Evolutionary conservation across 352 stramenopile genomes (phyloP).

Genomic region (Blastocystis sp.): DNA sequence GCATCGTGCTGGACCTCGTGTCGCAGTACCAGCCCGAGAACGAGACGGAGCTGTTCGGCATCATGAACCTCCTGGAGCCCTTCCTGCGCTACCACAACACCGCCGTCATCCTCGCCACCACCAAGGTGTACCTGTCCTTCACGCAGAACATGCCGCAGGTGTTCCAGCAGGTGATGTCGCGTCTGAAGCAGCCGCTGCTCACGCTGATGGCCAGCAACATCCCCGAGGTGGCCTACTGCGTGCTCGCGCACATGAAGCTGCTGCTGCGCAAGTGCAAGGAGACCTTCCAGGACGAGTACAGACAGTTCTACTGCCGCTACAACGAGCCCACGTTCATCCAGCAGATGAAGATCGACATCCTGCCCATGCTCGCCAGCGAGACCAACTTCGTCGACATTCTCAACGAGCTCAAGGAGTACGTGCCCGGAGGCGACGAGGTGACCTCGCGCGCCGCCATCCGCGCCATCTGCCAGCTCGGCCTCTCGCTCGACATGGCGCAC

Average conservation of each 20-base stretch:
- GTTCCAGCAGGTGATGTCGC: constrained; percentile 85
- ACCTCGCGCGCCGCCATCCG: constrained; percentile 88
- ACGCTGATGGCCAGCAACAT: constrained; percentile 93
- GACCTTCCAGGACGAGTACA: constrained; percentile 95
- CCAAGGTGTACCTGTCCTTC: constrained; percentile 95
- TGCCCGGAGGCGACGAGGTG: constrained; percentile 90
- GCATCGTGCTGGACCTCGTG: constrained; percentile 92
- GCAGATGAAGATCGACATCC: constrained; percentile 94
- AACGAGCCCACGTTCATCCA: constrained; percentile 97
- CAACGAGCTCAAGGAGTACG: constrained; percentile 94
- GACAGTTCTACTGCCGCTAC: constrained; percentile 95
- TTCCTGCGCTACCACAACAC: constrained; percentile 92
- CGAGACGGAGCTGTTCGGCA: constrained; percentile 94
- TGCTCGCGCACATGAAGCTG: constrained; percentile 94
- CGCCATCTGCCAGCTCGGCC: constrained; percentile 89
- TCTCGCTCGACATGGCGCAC: constrained; percentile 79
- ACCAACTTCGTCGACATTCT: constrained; percentile 93
- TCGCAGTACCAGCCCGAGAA: constrained; percentile 88
- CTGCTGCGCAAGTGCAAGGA: constrained; percentile 91
- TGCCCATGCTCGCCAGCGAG: constrained; percentile 91
- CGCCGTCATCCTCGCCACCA: constrained; percentile 91
- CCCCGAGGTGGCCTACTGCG: constrained; percentile 90
- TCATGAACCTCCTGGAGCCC: constrained; percentile 96
- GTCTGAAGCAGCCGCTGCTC: constrained; percentile 92
- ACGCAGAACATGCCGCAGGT: constrained; percentile 89